phyloP scores from a whole-genome alignment of 495 filamentous ascomycete species.

The Talaromyces thailandensis region DNA sequence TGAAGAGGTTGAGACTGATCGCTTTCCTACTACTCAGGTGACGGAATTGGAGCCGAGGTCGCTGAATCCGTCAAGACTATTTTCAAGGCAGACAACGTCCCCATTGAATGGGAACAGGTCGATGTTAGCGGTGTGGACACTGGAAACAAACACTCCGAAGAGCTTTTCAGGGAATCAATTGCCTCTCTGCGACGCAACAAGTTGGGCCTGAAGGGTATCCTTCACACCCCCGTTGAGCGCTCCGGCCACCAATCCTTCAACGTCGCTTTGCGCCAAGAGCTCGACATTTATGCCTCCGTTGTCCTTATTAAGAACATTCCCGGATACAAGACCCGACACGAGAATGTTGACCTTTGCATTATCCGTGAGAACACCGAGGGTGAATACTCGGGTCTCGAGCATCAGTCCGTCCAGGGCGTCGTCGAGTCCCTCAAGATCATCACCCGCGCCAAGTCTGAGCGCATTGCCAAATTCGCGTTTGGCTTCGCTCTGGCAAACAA shows the following conservation, averaged over 20 bases:
- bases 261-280: conserved; percentile 94
- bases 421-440: conserved; percentile 99
- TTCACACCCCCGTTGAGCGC: conserved; percentile 92
- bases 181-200: conserved; percentile 96
- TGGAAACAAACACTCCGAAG: conserved; percentile 81
- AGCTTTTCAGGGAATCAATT: conserved; percentile 89
- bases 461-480: conserved; percentile 97
- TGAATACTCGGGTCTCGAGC: conserved; percentile 96
- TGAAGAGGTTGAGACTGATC: background rate
- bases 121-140: conserved; percentile 89
- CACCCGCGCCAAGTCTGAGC: conserved; percentile 95
- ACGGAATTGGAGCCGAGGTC: conserved; percentile 97
- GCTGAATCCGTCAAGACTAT: conserved; percentile 96
- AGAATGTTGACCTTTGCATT: conserved; percentile 94
- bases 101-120: conserved; percentile 97
- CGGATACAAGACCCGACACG: conserved; percentile 92
- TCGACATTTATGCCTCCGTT: conserved; percentile 98
- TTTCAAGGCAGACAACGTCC: conserved; percentile 99
- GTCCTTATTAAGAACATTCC: conserved; percentile 99
- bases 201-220: conserved; percentile 91
- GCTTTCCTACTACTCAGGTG: conserved; percentile 42
- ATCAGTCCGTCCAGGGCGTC: conserved; percentile 93
- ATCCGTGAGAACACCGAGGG: conserved; percentile 99
- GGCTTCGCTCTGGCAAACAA: conserved; percentile 96
- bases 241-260: conserved; percentile 99